Evolutionary conservation across 345 rosid species (phyloP), one percentile per base, ranked within the genome.

Genomic region (Pseudoturritis turrita): DNA sequence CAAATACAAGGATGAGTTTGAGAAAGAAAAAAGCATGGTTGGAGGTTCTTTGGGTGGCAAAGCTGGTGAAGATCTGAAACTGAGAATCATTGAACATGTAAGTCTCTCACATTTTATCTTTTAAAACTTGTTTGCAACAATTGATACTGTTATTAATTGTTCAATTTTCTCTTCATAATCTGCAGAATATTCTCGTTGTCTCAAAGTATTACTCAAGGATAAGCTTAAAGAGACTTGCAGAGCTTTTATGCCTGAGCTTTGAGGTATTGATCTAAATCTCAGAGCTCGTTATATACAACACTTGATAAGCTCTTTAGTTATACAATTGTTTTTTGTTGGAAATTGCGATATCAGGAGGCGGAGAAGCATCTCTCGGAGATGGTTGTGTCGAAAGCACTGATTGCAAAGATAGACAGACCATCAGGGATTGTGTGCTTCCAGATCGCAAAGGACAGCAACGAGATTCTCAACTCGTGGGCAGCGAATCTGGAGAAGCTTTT

Each of bases 351-450:
- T 39, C 81, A 95, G 99, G 99, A 96, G 81, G 89, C 98, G 35
- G 99, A 96, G 89, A 96, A 88, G 88, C 89, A 92, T 82, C 90
- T 96, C 4, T 96, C 98, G 0, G 99, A 96, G 46, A 96, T 96
- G 99, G 99, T 96, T 2, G 99, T 96, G 58, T 92, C 96, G 43
- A 96, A 88, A 79, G 87, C 97, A 54, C 80, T 96, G 70, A 84
- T 92, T 66, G 97, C 98, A 14, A 96, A 92, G 83, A 91, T 96
- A 51, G 96, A 96, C 80, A 81, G 99, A 80, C 99, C 98, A 12
- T 57, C 77, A 82, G 97, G 97, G 71, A 77, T 96, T 12, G 92
- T 90, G 65, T 86, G 89, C 69, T 96, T 96, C 89, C 91, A 92
- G 82, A 68, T 77, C 3, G 87, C 92, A 0, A 88, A 88, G 83